A percentile compares a stretch with the other conserved stretches of the same genome.
Evolutionary conservation across 306 rosid species (phyloP).

Genomic region (Betula pendula): DNA sequence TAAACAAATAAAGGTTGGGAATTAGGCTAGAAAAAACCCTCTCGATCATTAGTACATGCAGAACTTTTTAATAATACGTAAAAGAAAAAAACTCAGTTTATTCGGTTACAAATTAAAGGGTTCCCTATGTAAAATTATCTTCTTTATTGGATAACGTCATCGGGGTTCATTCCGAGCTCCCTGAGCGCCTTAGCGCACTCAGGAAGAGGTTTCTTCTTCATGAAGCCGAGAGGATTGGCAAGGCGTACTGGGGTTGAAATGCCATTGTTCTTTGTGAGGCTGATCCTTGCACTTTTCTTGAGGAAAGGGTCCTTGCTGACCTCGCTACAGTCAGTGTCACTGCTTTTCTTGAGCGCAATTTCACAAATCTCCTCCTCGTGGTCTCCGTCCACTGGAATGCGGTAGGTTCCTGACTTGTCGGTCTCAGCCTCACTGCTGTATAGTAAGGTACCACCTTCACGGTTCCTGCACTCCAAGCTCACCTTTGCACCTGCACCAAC

Average conservation of each 20-base stretch:
- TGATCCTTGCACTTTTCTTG: constrained; percentile 46
- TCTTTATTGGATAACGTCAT: not conserved
- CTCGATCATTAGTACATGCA: not conserved
- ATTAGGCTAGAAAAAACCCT: not conserved
- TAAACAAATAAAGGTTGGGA: not conserved
- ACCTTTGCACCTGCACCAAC: constrained; percentile 56
- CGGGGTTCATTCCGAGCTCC: constrained; percentile 58
- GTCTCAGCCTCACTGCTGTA: constrained; percentile 46
- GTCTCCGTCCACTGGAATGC: constrained; percentile 53
- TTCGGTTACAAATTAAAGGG: not conserved
- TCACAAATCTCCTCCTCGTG: constrained; percentile 70
- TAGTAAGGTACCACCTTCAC: constrained; percentile 31
- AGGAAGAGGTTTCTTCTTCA: constrained; percentile 35
- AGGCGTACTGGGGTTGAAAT: constrained; percentile 42
- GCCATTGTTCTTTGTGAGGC: constrained; percentile 66
- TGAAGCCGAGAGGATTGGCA: constrained; percentile 82
- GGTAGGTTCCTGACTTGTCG: constrained; percentile 40
- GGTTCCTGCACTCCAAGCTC: constrained; percentile 50
- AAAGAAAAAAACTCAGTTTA: not conserved
- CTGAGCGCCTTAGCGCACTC: constrained; percentile 42
- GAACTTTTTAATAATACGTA: not conserved
- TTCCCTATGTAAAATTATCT: not conserved
- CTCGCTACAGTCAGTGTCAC: constrained; percentile 44
- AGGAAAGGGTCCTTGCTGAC: constrained; percentile 6
- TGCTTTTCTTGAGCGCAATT: constrained; percentile 47